Evolutionary conservation across 352 stramenopile species (phyloP), one percentile per base, ranked within the genome.

Genomic region (Phytophthora megakarya): DNA sequence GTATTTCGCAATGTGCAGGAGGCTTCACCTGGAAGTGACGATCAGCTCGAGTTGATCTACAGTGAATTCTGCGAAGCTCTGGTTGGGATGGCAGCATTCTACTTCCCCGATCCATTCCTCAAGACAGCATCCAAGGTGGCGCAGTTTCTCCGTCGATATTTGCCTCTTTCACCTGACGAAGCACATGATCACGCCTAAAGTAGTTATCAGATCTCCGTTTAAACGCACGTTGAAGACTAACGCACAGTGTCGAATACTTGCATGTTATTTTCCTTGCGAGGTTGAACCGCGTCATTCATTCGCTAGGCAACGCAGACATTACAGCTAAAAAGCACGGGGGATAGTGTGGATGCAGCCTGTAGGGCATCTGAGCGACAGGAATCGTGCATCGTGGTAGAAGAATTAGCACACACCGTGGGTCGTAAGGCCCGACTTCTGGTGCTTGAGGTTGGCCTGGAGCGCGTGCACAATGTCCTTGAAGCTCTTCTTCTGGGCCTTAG

Each of bases 341-440:
- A n/a, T 50, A 50, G 26, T 10, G 5, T 33, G 11, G 23, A 32
- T 35, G 32, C 43, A 26, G 30, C 22, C 18, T 39, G 33, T 16
- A 59, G 32, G 21, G 35, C 11, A 10, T n/a, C n/a, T n/a, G n/a
- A n/a, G n/a, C n/a, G n/a, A n/a, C n/a, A n/a, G n/a, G n/a, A 28
- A 46, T 32, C 18, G n/a, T 19, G 28, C 39, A 38, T 35, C n/a
- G n/a, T 16, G 28, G 19, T 32, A 56, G 18, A 22, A 37, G 25
- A 46, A 46, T 51, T 87, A 95, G 67, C 86, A 95, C 13, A 95
- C 86, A 51, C 86, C 86, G 62, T 91, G 84, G 26, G 86, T 95
- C n/a, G 79, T 90, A 30, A 84, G 44, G 9, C 84, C 84, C 35
- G 84, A 90, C 52, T 84, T 76, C 55, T 90, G 82, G 78, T 93